Conservation (phyloP, 2,329 filamentous ascomycete species). For the Epichloe elymi region DNA sequence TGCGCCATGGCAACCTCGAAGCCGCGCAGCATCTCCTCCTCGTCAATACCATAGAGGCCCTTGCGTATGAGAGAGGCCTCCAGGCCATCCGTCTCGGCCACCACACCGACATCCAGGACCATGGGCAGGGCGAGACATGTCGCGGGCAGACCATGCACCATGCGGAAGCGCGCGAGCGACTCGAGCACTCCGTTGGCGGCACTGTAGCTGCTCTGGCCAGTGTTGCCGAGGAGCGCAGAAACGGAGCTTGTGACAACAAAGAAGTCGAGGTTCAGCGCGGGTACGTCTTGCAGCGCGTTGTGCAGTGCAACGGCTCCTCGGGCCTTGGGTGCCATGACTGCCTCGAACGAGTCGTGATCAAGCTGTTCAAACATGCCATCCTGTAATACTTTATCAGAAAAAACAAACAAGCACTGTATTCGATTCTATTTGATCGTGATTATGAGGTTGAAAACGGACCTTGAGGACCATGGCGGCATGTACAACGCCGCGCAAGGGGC, state of each 20-base stretch:
- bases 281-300: not conserved
- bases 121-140: slow-evolving; percentile 8
- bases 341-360: not conserved
- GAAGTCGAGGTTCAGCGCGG: not conserved
- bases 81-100: slow-evolving; percentile 10
- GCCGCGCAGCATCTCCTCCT: not conserved
- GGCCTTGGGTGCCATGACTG: not conserved
- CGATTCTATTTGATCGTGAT: too few relatives aligned
- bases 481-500: not conserved
- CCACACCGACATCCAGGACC: slow-evolving; percentile 10
- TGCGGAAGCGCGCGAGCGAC: not conserved
- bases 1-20: not conserved
- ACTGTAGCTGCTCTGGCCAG: not conserved
- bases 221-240: not conserved
- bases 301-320: not conserved
- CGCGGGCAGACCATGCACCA: not conserved
- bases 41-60: not conserved
- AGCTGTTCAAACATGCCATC: not conserved
- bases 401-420: too few relatives aligned
- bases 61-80: not conserved
- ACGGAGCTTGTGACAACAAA: not conserved
- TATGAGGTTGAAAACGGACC: not conserved
- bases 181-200: not conserved
- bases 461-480: not conserved
- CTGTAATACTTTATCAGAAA: not conserved